Evolutionary conservation across 768 basidiomycete genomes (phyloP).

Genomic region (Crepidotus variabilis): DNA sequence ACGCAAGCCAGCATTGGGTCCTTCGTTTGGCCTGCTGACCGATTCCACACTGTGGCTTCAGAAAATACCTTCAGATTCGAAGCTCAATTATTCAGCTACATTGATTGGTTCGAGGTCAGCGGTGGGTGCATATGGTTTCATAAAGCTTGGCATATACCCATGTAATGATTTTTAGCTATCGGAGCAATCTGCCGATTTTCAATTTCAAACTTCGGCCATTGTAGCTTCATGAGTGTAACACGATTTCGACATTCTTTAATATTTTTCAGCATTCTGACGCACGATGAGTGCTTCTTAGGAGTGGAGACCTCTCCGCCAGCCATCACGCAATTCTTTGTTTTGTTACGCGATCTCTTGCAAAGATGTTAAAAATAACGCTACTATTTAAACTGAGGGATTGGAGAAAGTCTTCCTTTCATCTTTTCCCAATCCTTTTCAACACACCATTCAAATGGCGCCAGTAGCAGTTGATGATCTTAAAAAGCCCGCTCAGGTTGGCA

Average conservation of each 20-base stretch:
- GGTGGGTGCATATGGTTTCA: neutral
- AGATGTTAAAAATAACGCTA: neutral
- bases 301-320: too few relatives aligned
- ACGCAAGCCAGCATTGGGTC: conserved; percentile 71
- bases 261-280: neutral
- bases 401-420: neutral
- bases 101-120: neutral
- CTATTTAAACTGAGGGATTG: neutral
- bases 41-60: conserved; percentile 74
- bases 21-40: conserved; percentile 68
- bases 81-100: neutral
- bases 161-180: neutral
- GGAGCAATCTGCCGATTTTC: neutral
- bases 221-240: neutral
- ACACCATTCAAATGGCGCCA: conserved; percentile 39
- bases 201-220: neutral
- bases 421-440: neutral
- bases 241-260: neutral
- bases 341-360: neutral
- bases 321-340: neutral
- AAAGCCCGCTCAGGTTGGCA: conserved; percentile 6
- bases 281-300: too few relatives aligned
- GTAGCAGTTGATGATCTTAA: conserved; percentile 36
- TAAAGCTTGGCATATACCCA: neutral
- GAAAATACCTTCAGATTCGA: conserved; percentile 1